A percentile compares a stretch with the other conserved stretches of the same genome.
Conservation (phyloP, 1,284 basidiomycete species). For the Fistulinella cinereoalba region DNA sequence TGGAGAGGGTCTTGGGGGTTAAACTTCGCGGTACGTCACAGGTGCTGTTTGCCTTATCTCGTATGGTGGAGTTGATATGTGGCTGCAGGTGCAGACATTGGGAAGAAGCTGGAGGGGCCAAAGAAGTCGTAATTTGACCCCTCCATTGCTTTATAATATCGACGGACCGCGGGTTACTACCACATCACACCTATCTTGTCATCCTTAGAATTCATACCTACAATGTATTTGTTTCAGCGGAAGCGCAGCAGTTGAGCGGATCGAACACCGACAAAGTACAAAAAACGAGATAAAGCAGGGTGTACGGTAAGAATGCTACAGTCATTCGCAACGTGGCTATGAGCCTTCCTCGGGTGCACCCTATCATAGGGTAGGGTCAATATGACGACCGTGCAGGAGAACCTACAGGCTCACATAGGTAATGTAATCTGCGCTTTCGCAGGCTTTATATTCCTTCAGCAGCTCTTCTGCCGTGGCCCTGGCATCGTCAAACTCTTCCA, state of each 20-base stretch:
- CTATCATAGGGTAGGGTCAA: conserved; percentile 12
- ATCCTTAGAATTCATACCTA: conserved; percentile 23
- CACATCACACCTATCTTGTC: conserved; percentile 10
- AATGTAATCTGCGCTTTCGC: conserved; percentile 90
- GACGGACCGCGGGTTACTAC: conserved; percentile 19
- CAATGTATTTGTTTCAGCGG: conserved; percentile 25
- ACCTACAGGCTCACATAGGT: conserved; percentile 56
- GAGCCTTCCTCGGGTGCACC: conserved; percentile 28
- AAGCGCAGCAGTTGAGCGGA: conserved; percentile 2
- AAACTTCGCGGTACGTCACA: conserved; percentile 80
- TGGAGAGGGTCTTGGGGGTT: conserved; percentile 87
- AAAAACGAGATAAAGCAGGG: not conserved
- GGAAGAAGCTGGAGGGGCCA: conserved; percentile 74
- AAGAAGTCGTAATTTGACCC: conserved; percentile 61
- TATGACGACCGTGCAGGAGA: not conserved
- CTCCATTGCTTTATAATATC: conserved; percentile 26
- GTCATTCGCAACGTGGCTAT: conserved; percentile 8
- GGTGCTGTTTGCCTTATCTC: not conserved
- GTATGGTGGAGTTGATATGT: conserved; percentile 5
- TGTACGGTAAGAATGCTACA: conserved; percentile 2
- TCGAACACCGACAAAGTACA: conserved; percentile 4
- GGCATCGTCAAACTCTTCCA: conserved; percentile 95
- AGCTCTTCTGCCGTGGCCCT: conserved; percentile 85
- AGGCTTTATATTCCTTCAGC: conserved; percentile 89
- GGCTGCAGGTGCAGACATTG: conserved; percentile 66